Base-by-base conservation (phyloP, 768 basidiomycete genomes). In the Naganishia kalamii region DNA sequence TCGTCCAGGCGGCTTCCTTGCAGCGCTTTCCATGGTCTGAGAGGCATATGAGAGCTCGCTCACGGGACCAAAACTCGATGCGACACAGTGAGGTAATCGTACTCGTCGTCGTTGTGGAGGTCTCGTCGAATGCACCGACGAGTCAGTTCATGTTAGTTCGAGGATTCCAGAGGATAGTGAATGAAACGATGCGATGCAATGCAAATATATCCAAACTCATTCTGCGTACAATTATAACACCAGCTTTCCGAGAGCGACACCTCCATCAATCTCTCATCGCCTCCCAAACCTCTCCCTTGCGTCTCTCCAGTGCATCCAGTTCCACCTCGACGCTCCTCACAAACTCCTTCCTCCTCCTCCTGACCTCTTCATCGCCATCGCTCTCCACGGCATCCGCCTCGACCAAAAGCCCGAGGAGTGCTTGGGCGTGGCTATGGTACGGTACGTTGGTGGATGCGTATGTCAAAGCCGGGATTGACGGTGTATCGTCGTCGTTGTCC, bases 371-470 rank as follows among this genome's bases (percentile, higher is more conserved):
- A 44, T 84, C 81, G 0, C 87, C 87, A 68, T 81, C 82, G 70
- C 84, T 86, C 71, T 87, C 85, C 23, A 89, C 81, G 0, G 82
- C 83, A 68, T 89, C 87, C 19, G 89, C 81, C 68, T 81, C 81
- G 44, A 81, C 81, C 32, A 89, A 79, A 5, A 89, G 73, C 29
- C 81, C 82, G 62, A 82, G 82, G 40, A 89, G 80, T 44, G 81
- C 79, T 67, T 88, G 84, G 21, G 80, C 78, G 74, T 88, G 85
- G 17, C 76, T 80, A 74, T 85, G 85, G 17, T 88, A 72, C 0
- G 82, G 75, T 15, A 81, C 84, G 71, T 88, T 88, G 43, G 72
- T 80, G 0, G 81, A 74, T 0, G 84, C 84, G 76, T 81, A 88
- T 4, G 84, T 83, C 43, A 89, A 81, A 13, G 50, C 43, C 3